Conservation (phyloP, 2,329 filamentous ascomycete genomes). For the Ascochyta rabiei region DNA sequence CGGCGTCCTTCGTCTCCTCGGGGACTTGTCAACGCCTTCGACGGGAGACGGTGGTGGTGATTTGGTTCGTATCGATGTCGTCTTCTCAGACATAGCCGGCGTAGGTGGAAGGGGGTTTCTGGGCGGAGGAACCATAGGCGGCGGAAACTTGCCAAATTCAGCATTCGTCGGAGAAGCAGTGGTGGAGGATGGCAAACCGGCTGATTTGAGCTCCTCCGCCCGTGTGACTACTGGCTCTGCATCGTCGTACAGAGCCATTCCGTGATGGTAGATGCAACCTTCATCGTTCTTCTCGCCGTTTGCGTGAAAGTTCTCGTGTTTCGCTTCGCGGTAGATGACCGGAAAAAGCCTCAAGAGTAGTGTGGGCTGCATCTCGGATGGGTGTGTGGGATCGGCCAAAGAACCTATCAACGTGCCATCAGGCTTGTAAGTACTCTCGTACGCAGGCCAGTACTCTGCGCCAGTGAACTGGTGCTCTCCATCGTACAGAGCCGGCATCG, state of each 20-base stretch:
- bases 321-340: constrained; percentile 58
- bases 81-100: constrained; percentile 26
- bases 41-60: constrained; percentile 24
- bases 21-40: constrained; percentile 24
- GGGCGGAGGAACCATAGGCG: constrained; percentile 44
- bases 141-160: constrained; percentile 47
- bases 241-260: constrained; percentile 58
- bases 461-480: constrained; percentile 42
- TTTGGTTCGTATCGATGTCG: constrained; percentile 19
- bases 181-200: constrained; percentile 47
- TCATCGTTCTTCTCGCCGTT: constrained; percentile 53
- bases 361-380: constrained; percentile 45
- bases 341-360: constrained; percentile 60
- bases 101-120: constrained; percentile 34
- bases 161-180: constrained; percentile 45
- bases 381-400: constrained; percentile 29
- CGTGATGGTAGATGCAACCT: constrained; percentile 57
- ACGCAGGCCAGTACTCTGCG: constrained; percentile 44
- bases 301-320: constrained; percentile 51
- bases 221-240: constrained; percentile 41
- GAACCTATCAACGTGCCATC: constrained; percentile 33
- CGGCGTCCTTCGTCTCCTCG: constrained; percentile 19
- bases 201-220: constrained; percentile 45
- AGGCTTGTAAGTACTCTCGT: constrained; percentile 42
- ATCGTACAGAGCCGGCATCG: constrained; percentile 51